A percentile compares a stretch with the other conserved stretches of the same genome.
Evolutionary conservation across 345 rosid species (phyloP).

Genomic region (Pistacia vera): DNA sequence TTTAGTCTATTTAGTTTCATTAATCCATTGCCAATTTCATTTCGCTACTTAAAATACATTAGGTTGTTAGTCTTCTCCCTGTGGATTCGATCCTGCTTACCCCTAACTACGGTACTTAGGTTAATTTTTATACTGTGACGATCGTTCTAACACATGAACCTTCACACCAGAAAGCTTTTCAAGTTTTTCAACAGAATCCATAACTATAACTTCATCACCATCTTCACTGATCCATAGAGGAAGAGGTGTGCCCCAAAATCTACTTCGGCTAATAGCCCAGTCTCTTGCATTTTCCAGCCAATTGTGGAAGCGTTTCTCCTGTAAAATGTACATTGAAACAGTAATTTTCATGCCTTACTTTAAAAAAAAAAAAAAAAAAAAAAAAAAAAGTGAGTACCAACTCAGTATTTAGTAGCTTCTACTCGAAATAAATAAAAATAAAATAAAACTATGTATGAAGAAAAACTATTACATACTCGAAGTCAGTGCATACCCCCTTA

Average conservation of each 20-base stretch:
- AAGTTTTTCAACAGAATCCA: conserved; percentile 86
- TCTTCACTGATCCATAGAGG: conserved; percentile 95
- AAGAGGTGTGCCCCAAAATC: conserved; percentile 99
- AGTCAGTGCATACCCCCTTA: not conserved
- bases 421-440: not conserved
- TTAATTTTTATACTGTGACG: no score
- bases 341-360: not conserved
- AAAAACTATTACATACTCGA: not conserved
- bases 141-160: no score
- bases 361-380: not conserved
- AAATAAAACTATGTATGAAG: no score
- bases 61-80: no score
- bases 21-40: no score
- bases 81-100: no score
- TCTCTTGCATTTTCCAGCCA: conserved; percentile 99
- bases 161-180: conserved; percentile 89
- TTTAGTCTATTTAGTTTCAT: no score
- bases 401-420: not conserved
- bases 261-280: conserved; percentile 97
- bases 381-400: not conserved
- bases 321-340: conserved; percentile 22
- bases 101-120: no score
- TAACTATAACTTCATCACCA: conserved; percentile 70
- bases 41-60: no score
- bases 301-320: conserved; percentile 98